Conservation (phyloP, 2,329 filamentous ascomycete species). For the Dothideomycetidae sp. region DNA sequence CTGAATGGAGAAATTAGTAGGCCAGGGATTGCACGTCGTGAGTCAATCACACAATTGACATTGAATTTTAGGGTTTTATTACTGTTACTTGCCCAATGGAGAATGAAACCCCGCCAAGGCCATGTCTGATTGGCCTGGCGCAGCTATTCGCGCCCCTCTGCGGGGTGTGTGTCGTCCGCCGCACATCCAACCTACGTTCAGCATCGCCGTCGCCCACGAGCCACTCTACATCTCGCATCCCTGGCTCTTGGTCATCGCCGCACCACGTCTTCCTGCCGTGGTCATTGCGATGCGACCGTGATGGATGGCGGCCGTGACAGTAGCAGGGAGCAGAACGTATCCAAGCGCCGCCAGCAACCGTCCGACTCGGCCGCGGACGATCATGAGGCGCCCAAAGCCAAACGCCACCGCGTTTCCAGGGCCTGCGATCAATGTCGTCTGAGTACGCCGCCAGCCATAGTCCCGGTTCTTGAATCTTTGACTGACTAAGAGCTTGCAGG, state of each 20-base stretch:
- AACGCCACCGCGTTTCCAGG: constrained; percentile 36
- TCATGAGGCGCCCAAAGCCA: constrained; percentile 21
- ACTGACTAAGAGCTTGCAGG: constrained; percentile 20
- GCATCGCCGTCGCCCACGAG: too few species aligned
- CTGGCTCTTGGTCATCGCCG: not conserved
- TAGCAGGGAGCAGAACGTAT: constrained; percentile 5
- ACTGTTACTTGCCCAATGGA: too few species aligned
- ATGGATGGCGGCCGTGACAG: constrained; percentile 7
- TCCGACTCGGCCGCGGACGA: not conserved
- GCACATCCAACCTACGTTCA: too few species aligned
- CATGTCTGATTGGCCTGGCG: too few species aligned
- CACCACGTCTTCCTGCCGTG: not conserved
- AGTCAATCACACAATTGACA: too few species aligned
- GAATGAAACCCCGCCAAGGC: too few species aligned
- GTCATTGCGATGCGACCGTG: not conserved
- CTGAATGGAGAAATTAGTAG: too few species aligned
- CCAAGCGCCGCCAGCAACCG: constrained; percentile 2
- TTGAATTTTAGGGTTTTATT: too few species aligned
- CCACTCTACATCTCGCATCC: too few species aligned
- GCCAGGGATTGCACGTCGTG: too few species aligned
- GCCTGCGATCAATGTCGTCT: constrained; percentile 24
- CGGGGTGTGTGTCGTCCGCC: too few species aligned
- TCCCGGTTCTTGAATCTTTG: not conserved
- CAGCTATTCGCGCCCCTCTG: too few species aligned
- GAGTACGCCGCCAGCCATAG: constrained; percentile 11